A percentile compares a stretch with the other conserved stretches of the same genome.
These are phyloP conservation scores for Coleophoma cylindrospora DNA, from an alignment of 2,329 filamentous ascomycete genomes.

Conservation along the genomic window DNA sequence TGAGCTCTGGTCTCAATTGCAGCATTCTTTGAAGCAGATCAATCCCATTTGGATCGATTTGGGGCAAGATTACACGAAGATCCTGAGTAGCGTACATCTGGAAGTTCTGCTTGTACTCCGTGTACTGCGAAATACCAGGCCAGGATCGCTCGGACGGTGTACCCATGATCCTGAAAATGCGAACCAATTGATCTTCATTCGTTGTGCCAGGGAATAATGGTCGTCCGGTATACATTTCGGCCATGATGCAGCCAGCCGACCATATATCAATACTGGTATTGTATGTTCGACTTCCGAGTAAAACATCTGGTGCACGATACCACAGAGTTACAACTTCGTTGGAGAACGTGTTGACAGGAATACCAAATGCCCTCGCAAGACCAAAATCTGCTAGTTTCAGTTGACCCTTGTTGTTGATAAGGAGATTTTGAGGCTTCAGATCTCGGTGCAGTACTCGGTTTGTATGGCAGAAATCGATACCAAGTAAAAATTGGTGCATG, in stretches of 20 bases:
- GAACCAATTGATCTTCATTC: conserved; percentile 94
- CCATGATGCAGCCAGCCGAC: conserved; percentile 99
- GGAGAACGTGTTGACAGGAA: conserved; percentile 95
- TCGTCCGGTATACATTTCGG: conserved; percentile 96
- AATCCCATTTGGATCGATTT: conserved; percentile 83
- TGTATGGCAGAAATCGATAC: conserved; percentile 97
- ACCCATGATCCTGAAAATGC: conserved; percentile 98
- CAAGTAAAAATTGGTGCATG: conserved; percentile 95
- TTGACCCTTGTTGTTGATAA: conserved; percentile 88
- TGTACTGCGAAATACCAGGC: conserved; percentile 91
- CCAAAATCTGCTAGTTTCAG: conserved; percentile 95
- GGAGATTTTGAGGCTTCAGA: conserved; percentile 91
- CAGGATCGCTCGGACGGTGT: conserved; percentile 93
- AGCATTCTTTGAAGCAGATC: conserved; percentile 88
- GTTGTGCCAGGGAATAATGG: conserved; percentile 96
- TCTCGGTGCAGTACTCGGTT: conserved; percentile 95
- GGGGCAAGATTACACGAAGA: conserved; percentile 77
- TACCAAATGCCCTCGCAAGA: conserved; percentile 88
- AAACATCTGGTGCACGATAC: conserved; percentile 95
- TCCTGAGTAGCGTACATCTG: conserved; percentile 94
- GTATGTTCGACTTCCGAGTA: conserved; percentile 91
- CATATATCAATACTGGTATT: conserved; percentile 99
- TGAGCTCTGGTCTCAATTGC: conserved; percentile 85
- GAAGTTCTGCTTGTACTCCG: conserved; percentile 96
- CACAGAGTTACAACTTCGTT: conserved; percentile 97